Base-by-base conservation (phyloP, 2,329 filamentous ascomycete species). In the Sporothrix globosa region DNA sequence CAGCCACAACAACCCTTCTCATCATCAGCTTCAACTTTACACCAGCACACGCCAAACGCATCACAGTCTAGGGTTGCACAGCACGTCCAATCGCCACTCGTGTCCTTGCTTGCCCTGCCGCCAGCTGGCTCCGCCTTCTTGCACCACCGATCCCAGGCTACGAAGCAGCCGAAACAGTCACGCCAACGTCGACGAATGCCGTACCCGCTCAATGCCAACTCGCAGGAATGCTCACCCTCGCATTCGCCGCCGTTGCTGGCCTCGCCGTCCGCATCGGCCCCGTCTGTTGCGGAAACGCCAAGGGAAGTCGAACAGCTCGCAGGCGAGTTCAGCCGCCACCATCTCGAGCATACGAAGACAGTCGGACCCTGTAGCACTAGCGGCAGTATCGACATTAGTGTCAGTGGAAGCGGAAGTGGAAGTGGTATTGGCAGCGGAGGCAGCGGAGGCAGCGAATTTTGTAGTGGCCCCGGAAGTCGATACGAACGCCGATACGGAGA, bases 271-370 rank as follows among this genome's bases (percentile, higher is more conserved):
- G 54, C 54, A n/a, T 71, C 71, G 0, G 63, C 63, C 9, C 69
- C 53, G 14, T 68, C 71, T 21, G 41, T 53, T 10, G 21, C 21
- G 24, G 69, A 72, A 14, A 44, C 46, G 19, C 27, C 39, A 3
- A 14, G 24, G 1, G 69, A 70, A 10, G 63, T 73, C n/a, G 71
- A 73, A 41, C 69, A 61, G n/a, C 69, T 73, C 4, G 63, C 46
- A 14, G 66, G 60, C 48, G 67, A 67, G 5, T 54, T 72, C 19
- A 63, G 53, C 53, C 69, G 69, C 14, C 71, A 72, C 7, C 69
- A 73, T 14, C 65, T 73, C 21, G 39, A 68, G 17, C 66, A 39
- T 13, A 58, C 53, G 50, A 34, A 41, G 24, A 60, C 46, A 53
- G 10, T 34, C 21, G 9, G 56, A 3, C 24, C 44, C n/a, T 39